phyloP scores from a whole-genome alignment of 164 flowering plant species.

The Tinospora cordifolia region DNA sequence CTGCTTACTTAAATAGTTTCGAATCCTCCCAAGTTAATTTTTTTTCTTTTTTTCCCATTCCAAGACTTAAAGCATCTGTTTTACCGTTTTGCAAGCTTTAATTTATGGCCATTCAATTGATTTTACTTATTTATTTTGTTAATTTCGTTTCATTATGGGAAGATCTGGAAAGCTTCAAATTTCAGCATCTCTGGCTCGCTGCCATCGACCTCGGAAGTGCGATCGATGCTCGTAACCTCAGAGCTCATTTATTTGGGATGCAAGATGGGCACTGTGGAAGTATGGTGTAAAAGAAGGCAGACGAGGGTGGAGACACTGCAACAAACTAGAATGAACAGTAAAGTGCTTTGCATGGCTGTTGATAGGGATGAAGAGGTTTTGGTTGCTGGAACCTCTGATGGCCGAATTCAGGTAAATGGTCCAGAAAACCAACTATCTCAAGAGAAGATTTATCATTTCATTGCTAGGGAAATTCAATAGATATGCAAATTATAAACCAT shows the following conservation, averaged over 20 bases:
- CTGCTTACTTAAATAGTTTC: neutral
- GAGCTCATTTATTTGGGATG: conserved; percentile 70
- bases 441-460: neutral
- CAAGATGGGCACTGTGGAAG: conserved; percentile 53
- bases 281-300: conserved; percentile 57
- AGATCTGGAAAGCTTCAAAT: conserved; percentile 60
- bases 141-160: conserved; percentile 1
- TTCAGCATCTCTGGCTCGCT: conserved; percentile 44
- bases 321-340: conserved; percentile 37
- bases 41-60: too few relatives aligned
- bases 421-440: neutral
- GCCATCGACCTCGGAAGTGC: conserved; percentile 37
- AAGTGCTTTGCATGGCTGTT: conserved; percentile 50
- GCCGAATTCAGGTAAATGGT: conserved; percentile 52
- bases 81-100: neutral
- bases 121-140: too few relatives aligned
- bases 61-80: neutral
- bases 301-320: conserved; percentile 46
- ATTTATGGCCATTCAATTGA: neutral
- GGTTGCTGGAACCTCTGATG: conserved; percentile 66
- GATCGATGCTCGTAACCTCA: conserved; percentile 56
- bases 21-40: neutral
- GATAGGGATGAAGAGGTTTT: conserved; percentile 45
- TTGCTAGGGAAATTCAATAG: neutral
- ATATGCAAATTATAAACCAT: neutral